Percentiles rank a stretch among this genome's conserved stretches.
Conservation (phyloP, 495 filamentous ascomycete genomes). For the Penicillium angulare region DNA sequence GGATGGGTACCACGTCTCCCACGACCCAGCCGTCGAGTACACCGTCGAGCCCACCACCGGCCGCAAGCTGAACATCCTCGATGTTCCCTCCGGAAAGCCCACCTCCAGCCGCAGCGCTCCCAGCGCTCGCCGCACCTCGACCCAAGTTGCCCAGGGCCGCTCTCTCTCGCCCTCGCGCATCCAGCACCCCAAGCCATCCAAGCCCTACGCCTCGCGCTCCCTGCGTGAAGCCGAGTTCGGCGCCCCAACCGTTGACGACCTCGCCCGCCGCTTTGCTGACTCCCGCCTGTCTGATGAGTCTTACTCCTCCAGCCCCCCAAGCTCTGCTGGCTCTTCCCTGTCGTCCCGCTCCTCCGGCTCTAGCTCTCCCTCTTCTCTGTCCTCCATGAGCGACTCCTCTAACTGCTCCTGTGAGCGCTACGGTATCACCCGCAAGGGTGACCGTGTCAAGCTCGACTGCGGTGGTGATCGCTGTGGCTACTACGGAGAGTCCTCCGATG, state of each 20-base stretch:
- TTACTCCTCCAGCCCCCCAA: conserved; percentile 64
- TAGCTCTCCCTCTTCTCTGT: conserved; percentile 68
- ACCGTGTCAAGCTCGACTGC: conserved; percentile 92
- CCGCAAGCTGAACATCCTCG: conserved; percentile 83
- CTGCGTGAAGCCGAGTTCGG: conserved; percentile 75
- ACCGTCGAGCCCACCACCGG: conserved; percentile 96
- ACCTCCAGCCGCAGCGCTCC: conserved; percentile 20
- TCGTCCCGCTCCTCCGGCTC: conserved; percentile 74
- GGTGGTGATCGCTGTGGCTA: conserved; percentile 83
- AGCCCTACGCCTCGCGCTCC: conserved; percentile 78
- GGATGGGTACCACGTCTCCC: conserved; percentile 97
- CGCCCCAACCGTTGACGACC: conserved; percentile 64
- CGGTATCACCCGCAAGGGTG: conserved; percentile 89
- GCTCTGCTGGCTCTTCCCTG: conserved; percentile 69
- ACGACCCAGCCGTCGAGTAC: conserved; percentile 87
- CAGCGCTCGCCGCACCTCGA: conserved; percentile 37
- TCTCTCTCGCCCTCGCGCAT: conserved; percentile 86
- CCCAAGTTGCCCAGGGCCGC: conserved; percentile 83
- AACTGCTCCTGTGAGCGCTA: conserved; percentile 89
- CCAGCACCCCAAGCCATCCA: conserved; percentile 82
- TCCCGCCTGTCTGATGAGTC: conserved; percentile 71
- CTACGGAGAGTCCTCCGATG: conserved; percentile 56
- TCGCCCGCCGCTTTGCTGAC: conserved; percentile 69
- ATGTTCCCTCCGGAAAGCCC: conserved; percentile 54
- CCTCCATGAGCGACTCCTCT: conserved; percentile 68